These are phyloP conservation scores for Melanopsichium pennsylvanicum DNA, from an alignment of 1,284 basidiomycete genomes.

Conservation along the genomic window DNA sequence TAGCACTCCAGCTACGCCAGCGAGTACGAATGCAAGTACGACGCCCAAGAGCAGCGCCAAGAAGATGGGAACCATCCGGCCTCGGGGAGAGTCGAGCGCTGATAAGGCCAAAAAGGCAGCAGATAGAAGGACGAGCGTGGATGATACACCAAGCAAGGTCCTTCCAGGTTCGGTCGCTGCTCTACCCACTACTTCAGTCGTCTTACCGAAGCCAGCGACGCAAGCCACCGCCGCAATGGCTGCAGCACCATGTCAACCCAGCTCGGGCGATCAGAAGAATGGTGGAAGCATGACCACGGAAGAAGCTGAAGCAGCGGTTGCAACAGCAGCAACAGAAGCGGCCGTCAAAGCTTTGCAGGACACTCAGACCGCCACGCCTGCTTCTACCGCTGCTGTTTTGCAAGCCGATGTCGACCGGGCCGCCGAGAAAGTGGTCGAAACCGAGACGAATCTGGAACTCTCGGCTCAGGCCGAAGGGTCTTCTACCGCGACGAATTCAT, in stretches of 20 bases:
- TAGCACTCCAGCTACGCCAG: slow-evolving; percentile 28
- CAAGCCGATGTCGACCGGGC: slow-evolving; percentile 19
- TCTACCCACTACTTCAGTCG: slow-evolving; percentile 24
- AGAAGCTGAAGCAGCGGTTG: slow-evolving; percentile 35
- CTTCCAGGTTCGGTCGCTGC: slow-evolving; percentile 9
- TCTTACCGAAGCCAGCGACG: slow-evolving; percentile 10
- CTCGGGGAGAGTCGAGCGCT: too few species aligned
- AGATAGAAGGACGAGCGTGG: slow-evolving; percentile 25
- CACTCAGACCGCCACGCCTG: slow-evolving; percentile 13
- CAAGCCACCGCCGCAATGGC: background rate
- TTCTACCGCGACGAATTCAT: too few species aligned
- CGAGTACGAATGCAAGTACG: slow-evolving; percentile 22
- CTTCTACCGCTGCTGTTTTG: slow-evolving; percentile 3
- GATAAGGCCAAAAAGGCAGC: slow-evolving; percentile 14
- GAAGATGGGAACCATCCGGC: too few species aligned
- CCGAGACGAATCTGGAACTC: slow-evolving; percentile 32
- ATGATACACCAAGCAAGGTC: slow-evolving; percentile 29
- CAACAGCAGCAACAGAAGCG: slow-evolving; percentile 37
- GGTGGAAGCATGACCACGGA: slow-evolving; percentile 29
- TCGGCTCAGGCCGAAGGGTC: slow-evolving; percentile 35
- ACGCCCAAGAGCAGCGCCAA: slow-evolving; percentile 40
- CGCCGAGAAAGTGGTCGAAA: slow-evolving; percentile 32
- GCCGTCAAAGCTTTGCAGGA: slow-evolving; percentile 35
- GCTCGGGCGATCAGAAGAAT: background rate
- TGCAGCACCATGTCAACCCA: background rate